Evolutionary conservation across 371 early-diverging fungal genomes (phyloP).

Genomic region (Lichtheimia ramosa): DNA sequence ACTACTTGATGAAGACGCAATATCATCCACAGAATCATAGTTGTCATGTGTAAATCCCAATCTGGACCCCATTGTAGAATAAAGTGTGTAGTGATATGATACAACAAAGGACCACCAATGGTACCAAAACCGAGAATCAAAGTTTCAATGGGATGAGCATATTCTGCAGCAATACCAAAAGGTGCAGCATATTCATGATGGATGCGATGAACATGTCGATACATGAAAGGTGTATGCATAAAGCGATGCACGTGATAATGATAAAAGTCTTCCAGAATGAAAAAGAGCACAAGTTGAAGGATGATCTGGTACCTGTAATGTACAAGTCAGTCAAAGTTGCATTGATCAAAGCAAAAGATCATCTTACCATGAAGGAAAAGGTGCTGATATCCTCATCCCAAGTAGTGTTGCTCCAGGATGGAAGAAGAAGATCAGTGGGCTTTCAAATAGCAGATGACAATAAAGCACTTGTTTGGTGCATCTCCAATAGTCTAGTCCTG

Average conservation of each 20-base stretch:
- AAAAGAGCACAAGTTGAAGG: conserved; percentile 66
- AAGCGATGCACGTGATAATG: conserved; percentile 82
- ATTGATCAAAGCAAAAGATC: background rate
- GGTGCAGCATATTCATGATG: conserved; percentile 93
- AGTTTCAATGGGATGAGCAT: conserved; percentile 81
- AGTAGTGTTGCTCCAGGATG: conserved; percentile 77
- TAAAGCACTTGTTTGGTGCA: conserved; percentile 72
- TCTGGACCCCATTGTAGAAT: conserved; percentile 8
- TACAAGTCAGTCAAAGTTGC: background rate
- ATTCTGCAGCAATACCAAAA: conserved; percentile 84
- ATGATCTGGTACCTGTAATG: conserved; percentile 6
- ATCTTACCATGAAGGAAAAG: conserved; percentile 81
- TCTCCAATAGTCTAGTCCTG: conserved; percentile 63
- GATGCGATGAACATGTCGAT: conserved; percentile 86
- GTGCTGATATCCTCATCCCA: conserved; percentile 82
- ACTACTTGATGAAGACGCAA: conserved; percentile 76
- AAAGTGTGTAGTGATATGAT: conserved; percentile 5
- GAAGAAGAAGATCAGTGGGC: conserved; percentile 83
- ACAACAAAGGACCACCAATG: conserved; percentile 66
- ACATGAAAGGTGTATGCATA: conserved; percentile 83
- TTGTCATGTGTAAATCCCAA: conserved; percentile 75
- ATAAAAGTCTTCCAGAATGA: conserved; percentile 78
- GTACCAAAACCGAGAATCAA: conserved; percentile 73
- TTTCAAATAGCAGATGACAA: conserved; percentile 73
- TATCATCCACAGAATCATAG: conserved; percentile 81